phyloP scores from a whole-genome alignment of 2,329 filamentous ascomycete species.

The Paecilomyces fulvus region DNA sequence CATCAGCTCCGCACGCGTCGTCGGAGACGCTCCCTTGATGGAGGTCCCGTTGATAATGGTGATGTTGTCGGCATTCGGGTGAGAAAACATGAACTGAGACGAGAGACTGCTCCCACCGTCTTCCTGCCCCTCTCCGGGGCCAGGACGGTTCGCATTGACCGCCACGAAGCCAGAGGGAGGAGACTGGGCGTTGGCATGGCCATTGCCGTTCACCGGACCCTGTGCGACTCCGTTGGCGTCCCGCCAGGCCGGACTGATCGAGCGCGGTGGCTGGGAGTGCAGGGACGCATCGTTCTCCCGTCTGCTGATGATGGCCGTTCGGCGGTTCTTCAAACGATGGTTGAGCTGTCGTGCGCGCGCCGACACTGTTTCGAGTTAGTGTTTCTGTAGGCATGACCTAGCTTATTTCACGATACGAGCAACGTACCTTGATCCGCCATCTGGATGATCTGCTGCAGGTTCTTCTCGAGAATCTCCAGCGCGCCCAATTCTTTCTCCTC shows the following conservation, averaged over 20 bases:
- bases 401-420: neutral
- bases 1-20: conserved; percentile 51
- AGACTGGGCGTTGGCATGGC: conserved; percentile 30
- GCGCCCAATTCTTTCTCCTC: conserved; percentile 79
- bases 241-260: conserved; percentile 30
- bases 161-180: conserved; percentile 49
- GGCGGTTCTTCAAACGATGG: conserved; percentile 67
- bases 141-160: conserved; percentile 45
- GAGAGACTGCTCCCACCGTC: conserved; percentile 19
- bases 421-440: conserved; percentile 63
- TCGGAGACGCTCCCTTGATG: conserved; percentile 47
- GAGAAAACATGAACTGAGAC: conserved; percentile 32
- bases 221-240: conserved; percentile 22
- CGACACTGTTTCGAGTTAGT: conserved; percentile 42
- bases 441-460: conserved; percentile 67
- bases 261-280: conserved; percentile 21
- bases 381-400: neutral
- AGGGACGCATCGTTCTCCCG: conserved; percentile 40
- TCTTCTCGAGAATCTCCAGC: conserved; percentile 73
- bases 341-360: conserved; percentile 69
- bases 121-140: conserved; percentile 26
- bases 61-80: conserved; percentile 37
- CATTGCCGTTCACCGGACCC: conserved; percentile 17
- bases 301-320: conserved; percentile 61
- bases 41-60: conserved; percentile 41